Conservation (phyloP, 805 yeast genomes). For the Kodamaea laetipori region DNA sequence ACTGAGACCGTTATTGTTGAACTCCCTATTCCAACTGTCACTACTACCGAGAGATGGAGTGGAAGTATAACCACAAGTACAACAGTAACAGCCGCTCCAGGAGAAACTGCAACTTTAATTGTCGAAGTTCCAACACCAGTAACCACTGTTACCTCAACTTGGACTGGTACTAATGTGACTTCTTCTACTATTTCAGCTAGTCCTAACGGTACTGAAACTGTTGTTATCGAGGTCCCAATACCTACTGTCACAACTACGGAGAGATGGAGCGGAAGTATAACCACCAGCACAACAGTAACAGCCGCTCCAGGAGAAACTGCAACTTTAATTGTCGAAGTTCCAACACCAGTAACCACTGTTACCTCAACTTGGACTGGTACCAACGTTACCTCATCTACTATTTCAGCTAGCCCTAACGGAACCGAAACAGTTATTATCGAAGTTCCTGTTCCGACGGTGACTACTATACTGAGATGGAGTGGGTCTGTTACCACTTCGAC, state of each 20-base stretch:
- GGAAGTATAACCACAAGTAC: too few species aligned
- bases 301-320: constrained; percentile 10
- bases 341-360: neutral
- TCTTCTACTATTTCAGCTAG: constrained; percentile 7
- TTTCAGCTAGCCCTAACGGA: constrained; percentile 12
- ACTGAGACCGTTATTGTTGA: too few species aligned
- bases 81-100: too few species aligned
- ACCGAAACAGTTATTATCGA: constrained; percentile 18
- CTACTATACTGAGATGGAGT: too few species aligned
- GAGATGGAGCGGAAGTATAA: constrained; percentile 8
- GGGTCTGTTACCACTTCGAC: too few species aligned
- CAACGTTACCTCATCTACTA: constrained; percentile 10
- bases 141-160: constrained; percentile 1
- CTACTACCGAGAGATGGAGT: too few species aligned
- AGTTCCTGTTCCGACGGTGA: constrained; percentile 16
- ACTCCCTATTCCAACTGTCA: too few species aligned
- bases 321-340: constrained; percentile 17
- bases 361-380: constrained; percentile 11
- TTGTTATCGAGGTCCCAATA: constrained; percentile 14
- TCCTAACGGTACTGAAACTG: constrained; percentile 16
- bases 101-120: too few species aligned
- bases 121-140: too few species aligned
- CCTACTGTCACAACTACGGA: constrained; percentile 10
- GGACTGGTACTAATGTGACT: neutral
- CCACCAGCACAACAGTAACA: constrained; percentile 12